Evolutionary conservation across 2,329 filamentous ascomycete species (phyloP).

Genomic region (Lojkania enalia): DNA sequence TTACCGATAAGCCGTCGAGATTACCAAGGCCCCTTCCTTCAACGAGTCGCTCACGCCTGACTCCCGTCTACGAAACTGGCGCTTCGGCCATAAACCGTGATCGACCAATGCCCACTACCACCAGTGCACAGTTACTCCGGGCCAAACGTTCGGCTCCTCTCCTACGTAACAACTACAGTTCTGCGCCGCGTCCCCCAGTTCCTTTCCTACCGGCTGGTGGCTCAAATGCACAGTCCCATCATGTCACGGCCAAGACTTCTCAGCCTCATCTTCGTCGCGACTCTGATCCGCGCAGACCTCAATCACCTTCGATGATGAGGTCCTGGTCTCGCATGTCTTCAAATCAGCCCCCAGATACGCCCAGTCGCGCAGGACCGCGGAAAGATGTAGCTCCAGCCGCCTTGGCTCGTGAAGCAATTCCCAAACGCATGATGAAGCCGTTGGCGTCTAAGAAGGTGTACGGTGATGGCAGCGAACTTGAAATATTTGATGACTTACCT

Average conservation of each 20-base stretch:
- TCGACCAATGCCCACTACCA: constrained; percentile 57
- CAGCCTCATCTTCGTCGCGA: constrained; percentile 79
- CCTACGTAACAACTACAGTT: constrained; percentile 52
- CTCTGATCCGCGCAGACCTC: constrained; percentile 65
- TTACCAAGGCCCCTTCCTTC: constrained; percentile 75
- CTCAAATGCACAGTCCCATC: constrained; percentile 74
- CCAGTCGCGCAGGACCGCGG: constrained; percentile 49
- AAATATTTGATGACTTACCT: constrained; percentile 91
- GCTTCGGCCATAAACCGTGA: constrained; percentile 66
- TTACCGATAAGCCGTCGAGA: constrained; percentile 78
- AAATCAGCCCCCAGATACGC: constrained; percentile 54
- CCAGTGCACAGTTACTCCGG: constrained; percentile 59
- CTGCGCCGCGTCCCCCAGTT: constrained; percentile 66
- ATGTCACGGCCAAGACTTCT: constrained; percentile 71
- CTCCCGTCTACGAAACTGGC: constrained; percentile 89
- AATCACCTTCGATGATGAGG: constrained; percentile 51
- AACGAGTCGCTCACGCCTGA: constrained; percentile 63
- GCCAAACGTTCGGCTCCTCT: constrained; percentile 64
- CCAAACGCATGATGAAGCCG: constrained; percentile 57
- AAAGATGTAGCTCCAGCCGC: constrained; percentile 54
- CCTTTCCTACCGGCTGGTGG: constrained; percentile 81
- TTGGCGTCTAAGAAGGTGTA: constrained; percentile 55
- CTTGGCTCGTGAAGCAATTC: constrained; percentile 55
- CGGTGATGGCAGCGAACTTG: constrained; percentile 89
- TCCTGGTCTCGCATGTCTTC: constrained; percentile 54